Evolutionary conservation across 192 early-diverging fungal genomes (phyloP), one percentile per base, ranked within the genome.

Genomic region (Borealophlyctis nickersoniae): DNA sequence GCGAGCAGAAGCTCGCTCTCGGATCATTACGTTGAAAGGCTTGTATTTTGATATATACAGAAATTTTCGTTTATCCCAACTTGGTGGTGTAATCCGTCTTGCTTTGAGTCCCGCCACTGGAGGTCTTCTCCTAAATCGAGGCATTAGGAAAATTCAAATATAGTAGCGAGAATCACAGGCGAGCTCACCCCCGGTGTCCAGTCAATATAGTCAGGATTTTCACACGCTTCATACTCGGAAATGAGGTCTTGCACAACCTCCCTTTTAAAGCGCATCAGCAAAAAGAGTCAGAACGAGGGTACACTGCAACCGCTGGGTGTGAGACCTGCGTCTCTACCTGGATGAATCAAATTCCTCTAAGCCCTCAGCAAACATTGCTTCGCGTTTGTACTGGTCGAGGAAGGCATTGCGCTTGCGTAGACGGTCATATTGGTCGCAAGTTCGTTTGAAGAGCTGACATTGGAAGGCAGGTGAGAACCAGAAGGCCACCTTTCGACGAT

Each of bases 361-460:
- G 23, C 70, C 65, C 63, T 92, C 91, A 0, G 87, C 74, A 75
- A 92, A 92, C 62, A 74, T 73, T 2, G 72, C 63, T 66, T 92
- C 89, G 60, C 90, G 87, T 61, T 87, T 83, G 73, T 96, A 99
- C 63, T 91, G 90, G 30, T 98, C 95, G 72, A 99, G 73, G 71
- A 96, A 99, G 9, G 95, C 97, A 62, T 95, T 95, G 48, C 97
- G 83, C 78, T 95, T 95, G 65, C 91, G 81, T 65, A 99, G 76
- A 34, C 89, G 79, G 74, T 98, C 95, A 70, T 91, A 98, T 69
- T 99, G 95, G 66, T 93, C 89, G 65, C 90, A 83, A 2, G 89
- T 94, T 36, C 95, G 83, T 63, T 89, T 91, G 72, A 99, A 96
- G 19, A 99, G 77, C 85, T 93, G 49, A 19, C 52, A 52, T 32